Evolutionary conservation across 805 yeast species (phyloP).

Genomic region (Starmerella geochares): DNA sequence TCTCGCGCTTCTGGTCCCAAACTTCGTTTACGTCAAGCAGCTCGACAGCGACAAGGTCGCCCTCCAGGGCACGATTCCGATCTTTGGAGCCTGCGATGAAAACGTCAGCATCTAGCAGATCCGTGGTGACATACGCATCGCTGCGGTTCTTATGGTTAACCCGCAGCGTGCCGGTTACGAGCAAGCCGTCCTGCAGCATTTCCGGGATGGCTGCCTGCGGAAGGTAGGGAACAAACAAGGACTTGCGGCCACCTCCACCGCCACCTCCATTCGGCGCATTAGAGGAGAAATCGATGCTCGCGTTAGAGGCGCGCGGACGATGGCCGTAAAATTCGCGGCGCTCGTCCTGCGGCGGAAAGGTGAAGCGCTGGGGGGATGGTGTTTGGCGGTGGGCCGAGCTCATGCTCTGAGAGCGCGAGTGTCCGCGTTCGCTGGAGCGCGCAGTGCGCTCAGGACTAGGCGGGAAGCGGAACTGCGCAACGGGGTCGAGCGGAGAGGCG

Average conservation of each 20-base stretch:
- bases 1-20: conserved; percentile 92
- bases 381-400: conserved; percentile 21
- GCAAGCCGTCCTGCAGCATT: conserved; percentile 74
- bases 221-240: conserved; percentile 89
- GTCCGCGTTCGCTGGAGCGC: conserved; percentile 9
- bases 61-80: conserved; percentile 93
- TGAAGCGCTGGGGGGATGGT: conserved; percentile 24
- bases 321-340: conserved; percentile 10
- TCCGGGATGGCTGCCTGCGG: conserved; percentile 91
- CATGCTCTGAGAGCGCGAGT: conserved; percentile 19
- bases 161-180: conserved; percentile 84
- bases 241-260: conserved; percentile 32
- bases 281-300: conserved; percentile 15
- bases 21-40: conserved; percentile 91
- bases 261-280: neutral
- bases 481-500: conserved; percentile 1
- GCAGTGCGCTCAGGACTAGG: conserved; percentile 28
- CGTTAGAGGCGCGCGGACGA: conserved; percentile 19
- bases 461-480: conserved; percentile 48
- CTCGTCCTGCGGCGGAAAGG: conserved; percentile 18
- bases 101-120: conserved; percentile 88
- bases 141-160: conserved; percentile 94
- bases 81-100: conserved; percentile 97
- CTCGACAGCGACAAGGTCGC: conserved; percentile 93
- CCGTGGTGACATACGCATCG: conserved; percentile 97